Percentiles rank a stretch among this genome's conserved stretches.
phyloP scores from a whole-genome alignment of 129 eudicot species.

The Arctium minus region DNA sequence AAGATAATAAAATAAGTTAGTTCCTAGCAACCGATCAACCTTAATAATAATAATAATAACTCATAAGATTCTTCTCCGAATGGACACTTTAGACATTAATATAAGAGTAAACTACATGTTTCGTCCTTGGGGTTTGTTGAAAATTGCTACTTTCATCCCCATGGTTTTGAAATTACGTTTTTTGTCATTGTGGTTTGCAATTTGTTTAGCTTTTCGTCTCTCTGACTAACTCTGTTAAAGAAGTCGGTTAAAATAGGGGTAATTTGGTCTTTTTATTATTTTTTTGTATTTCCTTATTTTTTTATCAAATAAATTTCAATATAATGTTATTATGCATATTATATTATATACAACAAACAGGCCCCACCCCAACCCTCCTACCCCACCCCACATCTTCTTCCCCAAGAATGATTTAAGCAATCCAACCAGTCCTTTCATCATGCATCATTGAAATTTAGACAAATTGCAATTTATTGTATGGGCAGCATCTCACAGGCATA shows the following conservation, averaged over 20 bases:
- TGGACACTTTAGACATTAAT: background rate
- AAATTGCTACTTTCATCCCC: background rate
- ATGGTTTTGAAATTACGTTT: background rate
- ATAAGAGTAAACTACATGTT: background rate
- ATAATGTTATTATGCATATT: background rate
- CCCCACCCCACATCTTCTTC: background rate
- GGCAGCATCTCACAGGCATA: background rate
- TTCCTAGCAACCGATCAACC: background rate
- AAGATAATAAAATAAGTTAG: background rate
- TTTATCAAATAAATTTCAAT: background rate
- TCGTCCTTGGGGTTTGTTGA: background rate
- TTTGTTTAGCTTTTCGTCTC: background rate
- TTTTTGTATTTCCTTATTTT: background rate
- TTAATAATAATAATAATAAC: background rate
- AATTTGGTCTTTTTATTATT: background rate
- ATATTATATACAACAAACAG: background rate
- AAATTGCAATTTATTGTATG: background rate
- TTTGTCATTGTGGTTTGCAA: background rate
- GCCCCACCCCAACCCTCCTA: background rate
- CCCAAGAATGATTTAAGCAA: background rate
- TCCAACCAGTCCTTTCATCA: background rate
- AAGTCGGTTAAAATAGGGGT: background rate
- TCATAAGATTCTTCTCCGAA: background rate
- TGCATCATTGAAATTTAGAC: background rate
- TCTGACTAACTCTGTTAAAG: background rate